Evolutionary conservation across 1,284 basidiomycete species (phyloP), one percentile per base, ranked within the genome.

Genomic region (Ustilago sp.): DNA sequence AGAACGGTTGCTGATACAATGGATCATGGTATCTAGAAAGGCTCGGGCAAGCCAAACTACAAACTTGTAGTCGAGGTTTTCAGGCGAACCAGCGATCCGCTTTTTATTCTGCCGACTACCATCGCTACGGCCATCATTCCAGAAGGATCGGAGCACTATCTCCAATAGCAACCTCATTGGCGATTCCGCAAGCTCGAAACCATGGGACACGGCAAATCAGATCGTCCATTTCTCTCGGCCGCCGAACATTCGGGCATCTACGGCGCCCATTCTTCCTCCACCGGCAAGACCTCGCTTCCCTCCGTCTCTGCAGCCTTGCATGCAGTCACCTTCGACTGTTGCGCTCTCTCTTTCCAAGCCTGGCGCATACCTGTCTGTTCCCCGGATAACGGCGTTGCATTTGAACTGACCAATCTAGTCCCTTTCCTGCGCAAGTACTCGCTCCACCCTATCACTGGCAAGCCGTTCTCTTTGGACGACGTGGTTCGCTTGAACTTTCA

Each of bases 301-400:
- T 45, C 43, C 43, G n/a, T 19, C 43, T 45, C n/a, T 28, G 23
- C 23, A 3, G 23, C 23, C 23, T 28, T 28, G 23, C 23, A 28
- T 3, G 23, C 23, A 28, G 23, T 28, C 23, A 28, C 3, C 23
- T 28, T 28, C 23, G 23, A 28, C 23, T 28, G 23, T 28, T 28
- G 23, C 89, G 35, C 64, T 48, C 60, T 67, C 13, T 47, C 63
- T 13, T 64, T 88, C 75, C 94, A 96, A 85, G 93, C 93, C 1
- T 98, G 97, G 86, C 89, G 89, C 28, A 92, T 94, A 80, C 95
- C 95, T 0, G 95, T 97, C 8, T 94, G 93, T 80, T 93, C 93
- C 1, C 89, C 91, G 38, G 93, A 93, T 80, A 84, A 88, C 38
- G 85, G 52, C 61, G 80, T 68, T 58, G 83, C 72, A 67, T 86